Evolutionary conservation across 176 grass and related monocot species (phyloP), one percentile per base, ranked within the genome.

Genomic region (Musa acuminata): DNA sequence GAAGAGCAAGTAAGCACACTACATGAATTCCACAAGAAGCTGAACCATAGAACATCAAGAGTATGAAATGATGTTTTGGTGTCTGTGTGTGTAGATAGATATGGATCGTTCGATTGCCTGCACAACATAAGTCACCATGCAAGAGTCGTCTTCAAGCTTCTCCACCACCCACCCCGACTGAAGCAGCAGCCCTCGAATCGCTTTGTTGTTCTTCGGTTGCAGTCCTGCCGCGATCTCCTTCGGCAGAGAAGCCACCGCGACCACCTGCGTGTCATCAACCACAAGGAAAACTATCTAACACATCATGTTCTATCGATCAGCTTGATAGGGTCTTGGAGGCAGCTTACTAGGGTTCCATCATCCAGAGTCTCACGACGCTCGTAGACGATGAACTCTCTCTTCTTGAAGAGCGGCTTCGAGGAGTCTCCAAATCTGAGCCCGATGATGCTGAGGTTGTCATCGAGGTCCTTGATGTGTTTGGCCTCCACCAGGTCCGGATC

Each of bases 121-220:
- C 82, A 95, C 82, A 22, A 99, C 88, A 76, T 99, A 89, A 16
- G 96, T 99, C 3, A 91, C 91, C 48, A 91, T 80, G 83, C 96
- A 99, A 1, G 93, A 90, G 62, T 82, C 82, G 75, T 73, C 71
- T 6, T 85, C 80, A 74, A 87, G 86, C 83, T 86, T 91, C 82
- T 99, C 96, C 19, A 99, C 88, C 65, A 99, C 96, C 96, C 96
- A 99, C 58, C 96, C 96, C 11, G 96, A 99, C 69, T 99, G 96
- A 22, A 99, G 80, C 67, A 99, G 80, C 25, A 91, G 80, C 52
- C 94, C 86, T 27, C 89, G 80, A 13, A 84, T 82, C 8, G 71
- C 79, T 67, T 84, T 78, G 24, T 74, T 78, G 71, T 83, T 89
- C 74, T 80, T 82, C 8, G 90, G 95, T 35, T 91, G 86, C 75